Evolutionary conservation across 192 early-diverging fungal species (phyloP).

Genomic region (Rhizoclosmatium globosum): DNA sequence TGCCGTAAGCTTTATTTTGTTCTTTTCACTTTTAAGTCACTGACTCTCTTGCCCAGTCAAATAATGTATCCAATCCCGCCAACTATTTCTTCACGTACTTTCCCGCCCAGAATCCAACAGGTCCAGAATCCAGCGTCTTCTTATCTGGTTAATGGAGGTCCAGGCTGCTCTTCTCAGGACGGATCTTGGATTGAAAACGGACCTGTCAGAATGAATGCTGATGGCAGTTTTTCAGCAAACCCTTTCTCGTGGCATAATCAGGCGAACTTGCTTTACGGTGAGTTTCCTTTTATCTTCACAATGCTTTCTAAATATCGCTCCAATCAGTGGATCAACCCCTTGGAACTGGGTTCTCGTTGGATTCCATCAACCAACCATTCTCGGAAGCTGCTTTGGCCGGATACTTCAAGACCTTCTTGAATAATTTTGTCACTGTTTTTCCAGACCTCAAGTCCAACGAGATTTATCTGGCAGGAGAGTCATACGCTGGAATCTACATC

Average conservation of each 20-base stretch:
- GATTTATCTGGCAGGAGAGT: conserved; percentile 65
- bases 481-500: conserved; percentile 31
- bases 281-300: neutral
- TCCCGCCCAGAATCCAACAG: conserved; percentile 65
- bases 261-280: conserved; percentile 67
- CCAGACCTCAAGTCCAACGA: conserved; percentile 61
- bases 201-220: conserved; percentile 72
- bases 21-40: no score
- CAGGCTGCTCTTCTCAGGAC: conserved; percentile 36
- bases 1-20: no score
- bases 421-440: conserved; percentile 50
- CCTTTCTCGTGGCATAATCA: conserved; percentile 70
- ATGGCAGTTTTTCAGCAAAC: conserved; percentile 57
- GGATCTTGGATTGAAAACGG: conserved; percentile 37
- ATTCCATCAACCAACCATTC: neutral
- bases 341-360: conserved; percentile 62
- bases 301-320: neutral
- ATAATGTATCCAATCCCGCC: neutral
- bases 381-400: neutral
- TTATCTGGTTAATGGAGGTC: conserved; percentile 40
- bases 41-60: no score
- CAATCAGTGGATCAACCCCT: conserved; percentile 70
- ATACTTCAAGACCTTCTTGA: conserved; percentile 26
- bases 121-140: conserved; percentile 58
- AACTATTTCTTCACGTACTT: conserved; percentile 71